These are phyloP conservation scores for Aspergillus leporis DNA, from an alignment of 495 filamentous ascomycete genomes.

Conservation along the genomic window DNA sequence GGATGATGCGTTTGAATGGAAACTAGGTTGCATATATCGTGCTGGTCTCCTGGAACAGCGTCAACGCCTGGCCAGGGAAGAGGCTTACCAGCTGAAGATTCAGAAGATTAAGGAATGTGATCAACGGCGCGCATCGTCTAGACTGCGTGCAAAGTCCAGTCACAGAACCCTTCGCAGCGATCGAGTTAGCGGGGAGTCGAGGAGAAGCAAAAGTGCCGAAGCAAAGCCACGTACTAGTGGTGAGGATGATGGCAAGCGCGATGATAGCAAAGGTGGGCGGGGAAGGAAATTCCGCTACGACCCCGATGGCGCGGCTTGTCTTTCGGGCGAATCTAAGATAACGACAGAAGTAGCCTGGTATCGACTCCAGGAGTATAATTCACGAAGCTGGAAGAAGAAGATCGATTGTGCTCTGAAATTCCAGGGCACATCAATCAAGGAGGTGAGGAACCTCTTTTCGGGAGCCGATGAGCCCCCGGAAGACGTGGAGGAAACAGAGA, in stretches of 20 bases:
- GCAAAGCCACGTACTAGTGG: constrained; percentile 34
- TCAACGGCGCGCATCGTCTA: constrained; percentile 50
- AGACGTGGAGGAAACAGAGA: constrained; percentile 79
- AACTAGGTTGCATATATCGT: constrained; percentile 88
- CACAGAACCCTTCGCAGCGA: constrained; percentile 47
- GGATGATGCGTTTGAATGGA: constrained; percentile 97
- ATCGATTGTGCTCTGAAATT: constrained; percentile 75
- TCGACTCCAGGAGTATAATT: constrained; percentile 75
- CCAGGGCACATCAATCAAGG: constrained; percentile 71
- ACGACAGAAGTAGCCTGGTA: constrained; percentile 72
- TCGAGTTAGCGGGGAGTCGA: constrained; percentile 41
- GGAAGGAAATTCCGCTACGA: constrained; percentile 70
- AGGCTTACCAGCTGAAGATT: constrained; percentile 83
- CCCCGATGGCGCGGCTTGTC: constrained; percentile 66
- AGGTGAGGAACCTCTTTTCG: constrained; percentile 79
- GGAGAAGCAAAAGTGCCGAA: constrained; percentile 57
- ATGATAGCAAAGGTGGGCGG: constrained; percentile 28
- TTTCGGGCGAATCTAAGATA: constrained; percentile 69
- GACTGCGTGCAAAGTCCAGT: constrained; percentile 54
- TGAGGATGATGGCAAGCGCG: constrained; percentile 18
- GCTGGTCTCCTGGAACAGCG: constrained; percentile 83
- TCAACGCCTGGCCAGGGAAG: constrained; percentile 84
- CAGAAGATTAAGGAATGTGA: constrained; percentile 76
- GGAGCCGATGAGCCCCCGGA: constrained; percentile 79
- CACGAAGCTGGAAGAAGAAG: constrained; percentile 87